Evolutionary conservation across 768 basidiomycete genomes (phyloP).

Genomic region (Suillus fuscotomentosus): DNA sequence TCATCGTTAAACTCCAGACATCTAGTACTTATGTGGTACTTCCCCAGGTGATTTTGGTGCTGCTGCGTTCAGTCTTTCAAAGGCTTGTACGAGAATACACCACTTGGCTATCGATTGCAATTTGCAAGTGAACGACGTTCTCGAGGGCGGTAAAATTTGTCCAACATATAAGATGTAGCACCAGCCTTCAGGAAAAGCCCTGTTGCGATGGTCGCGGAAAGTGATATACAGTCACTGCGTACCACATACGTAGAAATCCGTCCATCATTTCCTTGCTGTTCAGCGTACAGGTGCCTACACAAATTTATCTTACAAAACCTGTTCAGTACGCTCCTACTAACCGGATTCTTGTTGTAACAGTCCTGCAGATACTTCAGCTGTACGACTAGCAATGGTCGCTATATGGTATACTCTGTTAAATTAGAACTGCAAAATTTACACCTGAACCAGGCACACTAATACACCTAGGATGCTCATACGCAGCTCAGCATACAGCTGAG

Average conservation of each 20-base stretch:
- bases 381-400: not conserved
- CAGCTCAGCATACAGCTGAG: not conserved
- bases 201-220: not conserved
- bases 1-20: not conserved
- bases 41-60: not conserved
- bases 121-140: not conserved
- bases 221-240: not conserved
- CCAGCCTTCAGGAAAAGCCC: not conserved
- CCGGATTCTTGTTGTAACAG: not conserved
- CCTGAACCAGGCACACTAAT: too few species aligned
- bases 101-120: not conserved
- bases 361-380: not conserved
- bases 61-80: not conserved
- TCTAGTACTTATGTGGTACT: not conserved
- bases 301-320: not conserved
- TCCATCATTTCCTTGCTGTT: not conserved
- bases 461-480: not conserved
- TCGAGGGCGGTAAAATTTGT: not conserved
- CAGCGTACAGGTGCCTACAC: not conserved
- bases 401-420: not conserved
- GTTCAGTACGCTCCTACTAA: not conserved
- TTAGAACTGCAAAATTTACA: too few species aligned
- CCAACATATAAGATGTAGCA: not conserved
- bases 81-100: not conserved
- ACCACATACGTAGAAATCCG: not conserved